A percentile compares a stretch with the other conserved stretches of the same genome.
These are phyloP conservation scores for Rhododendron simsii DNA, from an alignment of 148 eudicot genomes.

Conservation along the genomic window DNA sequence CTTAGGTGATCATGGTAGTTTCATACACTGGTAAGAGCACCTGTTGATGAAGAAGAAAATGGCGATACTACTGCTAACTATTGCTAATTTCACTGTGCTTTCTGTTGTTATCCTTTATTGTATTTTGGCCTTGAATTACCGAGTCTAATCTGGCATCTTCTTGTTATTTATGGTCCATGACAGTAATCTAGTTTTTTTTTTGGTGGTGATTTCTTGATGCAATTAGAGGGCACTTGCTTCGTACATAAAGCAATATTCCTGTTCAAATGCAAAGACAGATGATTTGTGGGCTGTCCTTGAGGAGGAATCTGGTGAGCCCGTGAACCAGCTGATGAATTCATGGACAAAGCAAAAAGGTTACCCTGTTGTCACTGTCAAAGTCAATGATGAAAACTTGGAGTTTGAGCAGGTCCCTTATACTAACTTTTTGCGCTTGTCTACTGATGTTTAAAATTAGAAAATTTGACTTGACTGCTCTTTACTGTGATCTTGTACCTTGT, in stretches of 20 bases:
- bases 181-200: background rate
- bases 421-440: background rate
- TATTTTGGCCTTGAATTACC: background rate
- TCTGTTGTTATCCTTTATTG: background rate
- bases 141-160: background rate
- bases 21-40: background rate
- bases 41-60: slow-evolving; percentile 6
- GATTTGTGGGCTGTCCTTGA: slow-evolving; percentile 93
- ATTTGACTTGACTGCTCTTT: background rate
- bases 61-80: background rate
- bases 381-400: slow-evolving; percentile 58
- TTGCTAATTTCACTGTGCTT: background rate
- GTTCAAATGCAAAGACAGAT: slow-evolving; percentile 95
- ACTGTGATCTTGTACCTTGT: background rate
- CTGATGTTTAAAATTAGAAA: background rate
- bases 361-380: slow-evolving; percentile 77
- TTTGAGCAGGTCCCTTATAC: slow-evolving; percentile 66
- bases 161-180: background rate
- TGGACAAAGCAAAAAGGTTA: slow-evolving; percentile 98
- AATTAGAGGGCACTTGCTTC: slow-evolving; percentile 85
- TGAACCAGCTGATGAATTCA: slow-evolving; percentile 75
- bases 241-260: slow-evolving; percentile 74
- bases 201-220: slow-evolving; percentile 5
- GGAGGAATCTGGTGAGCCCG: slow-evolving; percentile 89
- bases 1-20: background rate